These are phyloP conservation scores for Aspergillus quadricinctus DNA, from an alignment of 2,329 filamentous ascomycete species.

Conservation along the genomic window DNA sequence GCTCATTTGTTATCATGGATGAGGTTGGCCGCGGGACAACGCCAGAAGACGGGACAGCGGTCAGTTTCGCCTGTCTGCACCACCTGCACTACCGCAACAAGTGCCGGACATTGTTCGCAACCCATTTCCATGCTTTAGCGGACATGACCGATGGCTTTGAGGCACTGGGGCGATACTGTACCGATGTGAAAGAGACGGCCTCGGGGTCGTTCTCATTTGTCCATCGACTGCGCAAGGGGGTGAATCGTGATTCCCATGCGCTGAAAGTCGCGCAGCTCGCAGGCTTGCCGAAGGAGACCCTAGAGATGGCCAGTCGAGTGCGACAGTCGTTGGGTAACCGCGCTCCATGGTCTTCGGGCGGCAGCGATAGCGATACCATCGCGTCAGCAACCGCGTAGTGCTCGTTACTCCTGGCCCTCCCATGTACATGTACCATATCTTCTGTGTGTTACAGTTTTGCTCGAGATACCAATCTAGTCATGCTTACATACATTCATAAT, in stretches of 20 bases:
- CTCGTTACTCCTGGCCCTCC: neutral
- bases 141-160: conserved; percentile 65
- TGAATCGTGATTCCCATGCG: conserved; percentile 85
- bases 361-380: neutral
- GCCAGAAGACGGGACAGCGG: conserved; percentile 82
- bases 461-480: neutral
- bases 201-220: conserved; percentile 75
- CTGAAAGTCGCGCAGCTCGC: conserved; percentile 90
- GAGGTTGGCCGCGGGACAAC: conserved; percentile 94
- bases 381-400: neutral
- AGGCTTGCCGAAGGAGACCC: conserved; percentile 69
- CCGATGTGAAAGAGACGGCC: conserved; percentile 73
- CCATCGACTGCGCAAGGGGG: conserved; percentile 72
- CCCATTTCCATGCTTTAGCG: conserved; percentile 83
- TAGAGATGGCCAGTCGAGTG: conserved; percentile 62
- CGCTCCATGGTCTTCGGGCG: neutral
- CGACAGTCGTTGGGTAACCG: conserved; percentile 30
- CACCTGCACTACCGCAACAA: conserved; percentile 75
- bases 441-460: neutral
- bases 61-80: conserved; percentile 82
- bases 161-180: conserved; percentile 73
- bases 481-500: conserved; percentile 3
- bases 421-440: neutral
- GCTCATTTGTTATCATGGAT: conserved; percentile 96
- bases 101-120: conserved; percentile 83